Evolutionary conservation across 192 early-diverging fungal genomes (phyloP).

Genomic region (Linnemannia schmuckeri): DNA sequence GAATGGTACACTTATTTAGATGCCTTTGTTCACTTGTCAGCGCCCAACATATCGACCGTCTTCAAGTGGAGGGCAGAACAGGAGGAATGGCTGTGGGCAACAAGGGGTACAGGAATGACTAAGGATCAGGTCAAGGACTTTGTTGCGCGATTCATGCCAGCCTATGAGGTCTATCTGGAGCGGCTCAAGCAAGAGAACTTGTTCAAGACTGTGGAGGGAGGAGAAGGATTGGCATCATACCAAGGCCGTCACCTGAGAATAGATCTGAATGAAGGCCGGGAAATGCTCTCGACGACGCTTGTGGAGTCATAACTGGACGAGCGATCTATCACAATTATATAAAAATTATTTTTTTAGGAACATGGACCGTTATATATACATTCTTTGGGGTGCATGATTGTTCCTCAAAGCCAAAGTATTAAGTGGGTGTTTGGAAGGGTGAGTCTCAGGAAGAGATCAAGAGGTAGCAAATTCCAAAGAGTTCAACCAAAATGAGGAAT

Average conservation of each 20-base stretch:
- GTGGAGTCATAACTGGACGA: slow-evolving; percentile 17
- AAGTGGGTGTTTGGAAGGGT: no score
- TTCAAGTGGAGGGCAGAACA: slow-evolving; percentile 92
- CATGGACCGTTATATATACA: not conserved
- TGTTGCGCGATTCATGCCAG: slow-evolving; percentile 91
- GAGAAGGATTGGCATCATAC: slow-evolving; percentile 8
- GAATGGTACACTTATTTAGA: slow-evolving; percentile 78
- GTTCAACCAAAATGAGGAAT: no score
- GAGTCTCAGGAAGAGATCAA: no score
- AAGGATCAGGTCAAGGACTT: slow-evolving; percentile 86
- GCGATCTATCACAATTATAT: not conserved
- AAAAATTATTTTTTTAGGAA: not conserved
- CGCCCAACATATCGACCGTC: slow-evolving; percentile 71
- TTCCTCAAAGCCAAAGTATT: no score
- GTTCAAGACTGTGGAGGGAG: slow-evolving; percentile 30
- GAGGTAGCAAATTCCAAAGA: no score
- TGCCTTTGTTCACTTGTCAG: slow-evolving; percentile 79
- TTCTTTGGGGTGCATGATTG: no score
- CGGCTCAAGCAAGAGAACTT: slow-evolving; percentile 61
- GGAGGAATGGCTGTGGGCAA: slow-evolving; percentile 73
- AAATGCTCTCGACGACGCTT: slow-evolving; percentile 27
- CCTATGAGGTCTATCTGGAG: slow-evolving; percentile 76
- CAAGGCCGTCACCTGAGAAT: slow-evolving; percentile 56
- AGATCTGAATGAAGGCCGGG: slow-evolving; percentile 54
- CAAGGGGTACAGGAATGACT: slow-evolving; percentile 70